These are phyloP conservation scores for Hyaloraphidium curvatum DNA, from an alignment of 192 early-diverging fungal genomes.

Conservation along the genomic window DNA sequence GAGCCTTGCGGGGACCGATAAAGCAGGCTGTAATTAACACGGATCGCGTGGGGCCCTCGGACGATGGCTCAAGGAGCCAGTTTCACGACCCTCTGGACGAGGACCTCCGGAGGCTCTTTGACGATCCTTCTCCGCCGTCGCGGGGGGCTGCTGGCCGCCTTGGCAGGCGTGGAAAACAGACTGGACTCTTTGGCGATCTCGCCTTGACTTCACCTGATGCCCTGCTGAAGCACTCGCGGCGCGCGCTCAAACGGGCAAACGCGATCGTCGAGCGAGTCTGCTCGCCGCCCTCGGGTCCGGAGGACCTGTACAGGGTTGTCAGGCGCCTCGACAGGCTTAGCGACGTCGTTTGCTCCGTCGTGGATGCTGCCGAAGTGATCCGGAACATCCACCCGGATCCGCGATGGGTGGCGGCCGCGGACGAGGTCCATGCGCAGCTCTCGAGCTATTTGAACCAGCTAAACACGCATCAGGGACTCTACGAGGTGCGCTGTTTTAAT, in stretches of 20 bases:
- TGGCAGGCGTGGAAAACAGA: no score
- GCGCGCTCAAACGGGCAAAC: background rate
- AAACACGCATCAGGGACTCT: slow-evolving; percentile 77
- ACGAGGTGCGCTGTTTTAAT: slow-evolving; percentile 27
- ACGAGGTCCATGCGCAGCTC: slow-evolving; percentile 49
- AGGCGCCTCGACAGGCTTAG: slow-evolving; percentile 75
- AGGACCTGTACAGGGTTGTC: slow-evolving; percentile 52
- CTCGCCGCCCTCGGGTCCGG: background rate
- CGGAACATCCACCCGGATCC: slow-evolving; percentile 72
- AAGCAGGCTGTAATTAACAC: no score
- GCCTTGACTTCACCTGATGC: background rate
- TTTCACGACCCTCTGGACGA: no score
- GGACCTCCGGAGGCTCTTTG: no score
- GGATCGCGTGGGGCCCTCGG: no score
- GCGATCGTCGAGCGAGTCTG: background rate
- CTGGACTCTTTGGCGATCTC: background rate
- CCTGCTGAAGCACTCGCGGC: background rate
- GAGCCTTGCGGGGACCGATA: no score
- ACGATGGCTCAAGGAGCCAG: no score
- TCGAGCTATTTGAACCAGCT: slow-evolving; percentile 76
- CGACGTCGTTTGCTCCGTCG: slow-evolving; percentile 72
- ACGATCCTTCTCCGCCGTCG: no score
- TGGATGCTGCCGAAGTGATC: slow-evolving; percentile 84
- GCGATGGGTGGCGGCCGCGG: slow-evolving; percentile 48
- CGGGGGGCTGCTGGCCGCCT: no score